These are phyloP conservation scores for Volvox reticuliferus DNA, from an alignment of 139 green algal genomes.

Conservation along the genomic window DNA sequence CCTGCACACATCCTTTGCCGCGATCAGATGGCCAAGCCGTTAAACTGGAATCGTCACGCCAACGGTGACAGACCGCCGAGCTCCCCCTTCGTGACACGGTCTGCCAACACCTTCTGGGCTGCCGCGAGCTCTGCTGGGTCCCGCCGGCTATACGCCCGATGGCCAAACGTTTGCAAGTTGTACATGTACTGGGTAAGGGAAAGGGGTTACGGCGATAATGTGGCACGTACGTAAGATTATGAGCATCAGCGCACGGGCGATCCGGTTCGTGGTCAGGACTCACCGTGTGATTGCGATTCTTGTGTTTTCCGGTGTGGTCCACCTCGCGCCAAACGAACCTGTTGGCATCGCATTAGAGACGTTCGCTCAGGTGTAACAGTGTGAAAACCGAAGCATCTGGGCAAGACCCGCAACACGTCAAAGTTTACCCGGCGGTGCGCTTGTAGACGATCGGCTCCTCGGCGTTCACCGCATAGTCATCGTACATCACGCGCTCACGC, in stretches of 20 bases:
- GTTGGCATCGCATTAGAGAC: not conserved
- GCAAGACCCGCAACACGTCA: not conserved
- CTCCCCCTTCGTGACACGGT: slow-evolving; percentile 44
- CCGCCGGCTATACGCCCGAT: slow-evolving; percentile 56
- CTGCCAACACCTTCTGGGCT: slow-evolving; percentile 31
- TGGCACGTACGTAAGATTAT: not conserved
- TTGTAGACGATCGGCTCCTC: slow-evolving; percentile 63
- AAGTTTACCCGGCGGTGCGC: slow-evolving; percentile 53
- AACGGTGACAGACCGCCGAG: slow-evolving; percentile 51
- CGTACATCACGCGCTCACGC: slow-evolving; percentile 53
- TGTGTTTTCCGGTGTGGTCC: slow-evolving; percentile 30
- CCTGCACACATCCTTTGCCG: no score
- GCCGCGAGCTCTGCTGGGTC: slow-evolving; percentile 43
- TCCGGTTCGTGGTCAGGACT: not conserved
- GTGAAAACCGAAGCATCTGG: not conserved
- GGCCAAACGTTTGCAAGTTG: slow-evolving; percentile 64
- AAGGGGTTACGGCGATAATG: not conserved
- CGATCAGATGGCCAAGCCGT: no score
- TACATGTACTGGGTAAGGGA: slow-evolving; percentile 58
- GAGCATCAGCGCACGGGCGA: no score
- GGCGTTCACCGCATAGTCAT: slow-evolving; percentile 58
- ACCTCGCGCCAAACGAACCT: slow-evolving; percentile 46
- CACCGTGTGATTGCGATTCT: slow-evolving; percentile 50
- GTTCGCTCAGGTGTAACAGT: not conserved
- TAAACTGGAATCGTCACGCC: not conserved